Evolutionary conservation across 2,329 filamentous ascomycete species (phyloP).

Genomic region (Monilinia laxa): DNA sequence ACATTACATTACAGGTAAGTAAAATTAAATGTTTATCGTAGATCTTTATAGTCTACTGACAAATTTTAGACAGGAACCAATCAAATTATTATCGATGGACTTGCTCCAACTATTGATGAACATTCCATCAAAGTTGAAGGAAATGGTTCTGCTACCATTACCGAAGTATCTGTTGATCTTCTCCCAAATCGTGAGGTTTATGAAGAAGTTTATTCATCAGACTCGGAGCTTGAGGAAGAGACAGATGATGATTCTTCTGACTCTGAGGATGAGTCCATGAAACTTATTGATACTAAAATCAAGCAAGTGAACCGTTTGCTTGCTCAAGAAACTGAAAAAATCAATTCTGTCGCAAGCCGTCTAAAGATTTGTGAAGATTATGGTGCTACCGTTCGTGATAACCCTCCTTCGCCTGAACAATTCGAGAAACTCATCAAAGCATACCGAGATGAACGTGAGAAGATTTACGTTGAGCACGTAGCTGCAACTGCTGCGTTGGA

Average conservation of each 20-base stretch:
- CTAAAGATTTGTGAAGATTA: slow-evolving; percentile 36
- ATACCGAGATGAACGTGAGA: slow-evolving; percentile 36
- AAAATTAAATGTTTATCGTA: neutral
- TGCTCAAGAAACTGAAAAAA: slow-evolving; percentile 38
- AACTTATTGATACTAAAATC: slow-evolving; percentile 30
- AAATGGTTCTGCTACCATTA: slow-evolving; percentile 56
- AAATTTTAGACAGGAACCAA: slow-evolving; percentile 49
- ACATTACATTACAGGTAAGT: slow-evolving; percentile 46
- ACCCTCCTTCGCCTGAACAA: slow-evolving; percentile 29
- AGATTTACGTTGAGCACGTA: slow-evolving; percentile 45
- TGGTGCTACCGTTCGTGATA: slow-evolving; percentile 31
- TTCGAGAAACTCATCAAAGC: slow-evolving; percentile 33
- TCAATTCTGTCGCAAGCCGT: slow-evolving; percentile 36
- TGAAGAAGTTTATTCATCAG: slow-evolving; percentile 41
- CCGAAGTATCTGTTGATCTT: slow-evolving; percentile 61
- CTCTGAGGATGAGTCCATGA: slow-evolving; percentile 35
- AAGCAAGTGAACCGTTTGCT: slow-evolving; percentile 31
- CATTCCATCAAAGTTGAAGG: slow-evolving; percentile 61
- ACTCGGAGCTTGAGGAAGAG: slow-evolving; percentile 40
- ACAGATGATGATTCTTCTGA: slow-evolving; percentile 38
- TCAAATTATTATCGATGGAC: slow-evolving; percentile 55
- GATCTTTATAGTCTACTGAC: neutral
- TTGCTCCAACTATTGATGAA: slow-evolving; percentile 54
- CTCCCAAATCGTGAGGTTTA: slow-evolving; percentile 52
- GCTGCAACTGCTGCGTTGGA: slow-evolving; percentile 40